Percentiles rank a stretch among this genome's conserved stretches.
phyloP scores from a whole-genome alignment of 2,329 filamentous ascomycete genomes.

The Acarospora socialis region DNA sequence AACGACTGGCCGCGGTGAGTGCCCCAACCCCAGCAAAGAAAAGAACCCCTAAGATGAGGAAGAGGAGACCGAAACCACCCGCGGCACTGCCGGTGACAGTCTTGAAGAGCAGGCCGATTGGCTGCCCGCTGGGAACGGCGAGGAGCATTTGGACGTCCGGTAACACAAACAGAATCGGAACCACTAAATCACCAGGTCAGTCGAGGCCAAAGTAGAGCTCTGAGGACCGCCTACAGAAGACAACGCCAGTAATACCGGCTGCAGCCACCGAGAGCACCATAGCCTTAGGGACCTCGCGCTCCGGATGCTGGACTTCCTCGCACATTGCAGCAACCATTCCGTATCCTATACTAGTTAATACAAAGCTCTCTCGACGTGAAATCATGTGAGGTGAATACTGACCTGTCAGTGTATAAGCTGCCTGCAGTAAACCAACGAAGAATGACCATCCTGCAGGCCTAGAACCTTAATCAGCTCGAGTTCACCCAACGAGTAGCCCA shows the following conservation, averaged over 20 bases:
- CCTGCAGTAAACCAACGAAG: slow-evolving; percentile 56
- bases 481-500: background rate
- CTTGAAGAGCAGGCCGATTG: slow-evolving; percentile 64
- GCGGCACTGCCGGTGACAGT: slow-evolving; percentile 56
- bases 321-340: slow-evolving; percentile 61
- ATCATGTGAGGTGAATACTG: too few relatives aligned
- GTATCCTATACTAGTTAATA: slow-evolving; percentile 47
- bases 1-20: slow-evolving; percentile 58
- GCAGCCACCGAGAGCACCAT: slow-evolving; percentile 56
- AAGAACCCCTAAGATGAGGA: slow-evolving; percentile 61
- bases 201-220: too few relatives aligned
- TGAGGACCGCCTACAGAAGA: too few relatives aligned
- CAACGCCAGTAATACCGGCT: slow-evolving; percentile 48
- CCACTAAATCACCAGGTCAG: too few relatives aligned
- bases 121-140: slow-evolving; percentile 54
- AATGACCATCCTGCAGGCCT: slow-evolving; percentile 56
- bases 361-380: slow-evolving; percentile 1
- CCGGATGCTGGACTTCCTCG: slow-evolving; percentile 56
- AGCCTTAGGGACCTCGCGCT: slow-evolving; percentile 54
- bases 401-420: slow-evolving; percentile 33
- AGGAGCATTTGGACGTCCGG: slow-evolving; percentile 52
- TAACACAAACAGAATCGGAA: slow-evolving; percentile 63
- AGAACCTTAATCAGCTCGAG: slow-evolving; percentile 8
- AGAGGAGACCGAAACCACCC: slow-evolving; percentile 61
- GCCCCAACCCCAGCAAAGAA: slow-evolving; percentile 65